phyloP scores from a whole-genome alignment of 1,139 yeast species.

The Trichomonascaceae sp. region DNA sequence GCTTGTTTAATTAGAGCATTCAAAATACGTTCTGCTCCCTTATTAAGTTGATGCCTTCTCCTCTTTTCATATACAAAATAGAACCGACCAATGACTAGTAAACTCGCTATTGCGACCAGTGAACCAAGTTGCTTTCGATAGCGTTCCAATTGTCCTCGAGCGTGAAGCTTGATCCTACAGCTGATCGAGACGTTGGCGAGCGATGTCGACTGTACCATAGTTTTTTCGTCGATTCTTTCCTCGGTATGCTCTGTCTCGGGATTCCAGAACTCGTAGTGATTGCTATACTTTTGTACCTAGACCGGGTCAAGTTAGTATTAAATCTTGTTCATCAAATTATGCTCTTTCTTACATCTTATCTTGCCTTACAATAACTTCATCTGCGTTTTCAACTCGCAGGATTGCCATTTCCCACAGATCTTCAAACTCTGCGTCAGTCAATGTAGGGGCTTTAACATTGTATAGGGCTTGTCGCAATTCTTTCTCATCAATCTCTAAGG shows the following conservation, averaged over 20 bases:
- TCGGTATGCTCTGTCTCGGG: constrained; percentile 3
- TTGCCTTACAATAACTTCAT: constrained; percentile 83
- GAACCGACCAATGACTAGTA: constrained; percentile 1
- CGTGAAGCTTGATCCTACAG: constrained; percentile 27
- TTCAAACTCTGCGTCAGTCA: constrained; percentile 69
- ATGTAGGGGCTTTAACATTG: constrained; percentile 38
- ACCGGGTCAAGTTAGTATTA: not conserved
- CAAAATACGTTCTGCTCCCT: constrained; percentile 29
- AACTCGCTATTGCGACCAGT: constrained; percentile 9
- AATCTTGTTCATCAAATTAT: too few relatives aligned
- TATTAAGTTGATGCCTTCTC: not conserved
- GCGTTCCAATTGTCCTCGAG: constrained; percentile 28
- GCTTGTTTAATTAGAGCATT: constrained; percentile 34
- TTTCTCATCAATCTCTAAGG: constrained; percentile 24
- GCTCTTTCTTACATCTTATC: constrained; percentile 34
- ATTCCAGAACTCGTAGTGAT: constrained; percentile 5
- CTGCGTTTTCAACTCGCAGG: constrained; percentile 59
- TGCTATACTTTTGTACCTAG: constrained; percentile 8
- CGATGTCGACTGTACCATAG: constrained; percentile 32
- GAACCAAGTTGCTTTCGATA: constrained; percentile 26
- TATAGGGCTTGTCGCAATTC: constrained; percentile 26
- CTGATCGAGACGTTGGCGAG: constrained; percentile 31
- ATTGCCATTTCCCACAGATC: constrained; percentile 71
- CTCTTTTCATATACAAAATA: constrained; percentile 18
- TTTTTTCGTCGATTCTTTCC: constrained; percentile 15